These are phyloP conservation scores for Diplodia intermedia DNA, from an alignment of 2,329 filamentous ascomycete genomes.

Conservation along the genomic window DNA sequence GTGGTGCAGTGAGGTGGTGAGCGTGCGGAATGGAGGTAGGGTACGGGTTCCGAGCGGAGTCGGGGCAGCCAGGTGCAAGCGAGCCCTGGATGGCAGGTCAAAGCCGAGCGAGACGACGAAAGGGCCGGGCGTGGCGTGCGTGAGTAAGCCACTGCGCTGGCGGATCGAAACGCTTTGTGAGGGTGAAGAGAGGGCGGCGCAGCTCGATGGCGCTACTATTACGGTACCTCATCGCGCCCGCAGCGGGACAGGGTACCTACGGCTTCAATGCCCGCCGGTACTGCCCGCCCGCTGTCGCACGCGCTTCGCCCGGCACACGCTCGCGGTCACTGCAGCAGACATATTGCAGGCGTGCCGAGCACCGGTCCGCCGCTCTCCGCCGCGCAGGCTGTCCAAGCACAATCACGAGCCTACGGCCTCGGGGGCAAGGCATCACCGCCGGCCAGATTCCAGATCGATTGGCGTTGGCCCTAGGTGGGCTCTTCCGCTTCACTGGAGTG, in stretches of 20 bases:
- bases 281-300: conserved; percentile 16
- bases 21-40: conserved; percentile 29
- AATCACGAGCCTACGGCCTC: not conserved
- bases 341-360: conserved; percentile 24
- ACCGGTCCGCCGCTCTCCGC: conserved; percentile 1
- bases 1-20: conserved; percentile 22
- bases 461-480: conserved; percentile 21
- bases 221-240: conserved; percentile 19
- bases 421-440: not conserved
- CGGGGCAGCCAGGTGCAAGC: conserved; percentile 28
- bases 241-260: conserved; percentile 1
- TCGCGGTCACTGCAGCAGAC: conserved; percentile 15
- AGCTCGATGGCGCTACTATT: conserved; percentile 20
- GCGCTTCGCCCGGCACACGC: conserved; percentile 24
- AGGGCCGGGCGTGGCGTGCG: conserved; percentile 21
- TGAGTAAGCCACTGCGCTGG: conserved; percentile 25
- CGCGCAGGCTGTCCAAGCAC: not conserved
- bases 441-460: conserved; percentile 24
- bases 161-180: conserved; percentile 29
- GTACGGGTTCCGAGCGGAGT: conserved; percentile 17
- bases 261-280: conserved; percentile 23
- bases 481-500: conserved; percentile 7
- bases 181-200: conserved; percentile 26
- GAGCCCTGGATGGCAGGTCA: conserved; percentile 16
- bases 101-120: conserved; percentile 22